These are phyloP conservation scores for Dimocarpus longan DNA, from an alignment of 345 rosid species.

Conservation along the genomic window DNA sequence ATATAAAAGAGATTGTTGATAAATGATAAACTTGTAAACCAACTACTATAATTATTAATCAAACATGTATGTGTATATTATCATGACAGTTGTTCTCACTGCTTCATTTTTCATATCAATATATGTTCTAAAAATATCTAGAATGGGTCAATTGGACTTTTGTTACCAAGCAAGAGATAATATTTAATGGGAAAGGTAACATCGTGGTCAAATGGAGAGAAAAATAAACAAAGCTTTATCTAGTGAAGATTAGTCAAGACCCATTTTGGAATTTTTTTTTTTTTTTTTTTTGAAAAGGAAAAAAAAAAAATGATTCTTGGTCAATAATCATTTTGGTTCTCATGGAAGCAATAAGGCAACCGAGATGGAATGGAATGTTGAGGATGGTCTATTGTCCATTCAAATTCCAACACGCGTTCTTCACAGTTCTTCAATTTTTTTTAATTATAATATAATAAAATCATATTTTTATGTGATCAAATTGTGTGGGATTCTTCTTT, in stretches of 20 bases:
- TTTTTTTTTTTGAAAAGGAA: too few relatives aligned
- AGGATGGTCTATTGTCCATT: slow-evolving; percentile 6
- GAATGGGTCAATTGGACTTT: slow-evolving; percentile 26
- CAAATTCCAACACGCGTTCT: slow-evolving; percentile 24
- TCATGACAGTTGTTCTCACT: too few relatives aligned
- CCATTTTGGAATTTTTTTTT: not conserved
- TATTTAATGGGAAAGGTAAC: not conserved
- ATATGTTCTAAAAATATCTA: not conserved
- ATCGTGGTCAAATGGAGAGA: not conserved
- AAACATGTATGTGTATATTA: too few relatives aligned
- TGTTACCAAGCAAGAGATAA: slow-evolving; percentile 3
- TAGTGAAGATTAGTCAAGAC: slow-evolving; percentile 13
- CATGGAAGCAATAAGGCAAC: slow-evolving; percentile 18
- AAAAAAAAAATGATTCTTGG: too few relatives aligned
- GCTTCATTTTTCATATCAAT: too few relatives aligned
- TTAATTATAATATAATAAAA: not conserved
- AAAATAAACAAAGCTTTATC: not conserved
- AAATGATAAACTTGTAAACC: too few relatives aligned
- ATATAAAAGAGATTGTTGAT: too few relatives aligned
- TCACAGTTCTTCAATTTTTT: not conserved
- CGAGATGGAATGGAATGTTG: slow-evolving; percentile 34
- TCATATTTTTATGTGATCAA: not conserved
- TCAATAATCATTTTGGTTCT: slow-evolving; percentile 18
- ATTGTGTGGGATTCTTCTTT: slow-evolving; percentile 16
- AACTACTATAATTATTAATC: too few relatives aligned